These are phyloP conservation scores for Dactylellina cionopaga DNA, from an alignment of 2,329 filamentous ascomycete genomes.

Conservation along the genomic window DNA sequence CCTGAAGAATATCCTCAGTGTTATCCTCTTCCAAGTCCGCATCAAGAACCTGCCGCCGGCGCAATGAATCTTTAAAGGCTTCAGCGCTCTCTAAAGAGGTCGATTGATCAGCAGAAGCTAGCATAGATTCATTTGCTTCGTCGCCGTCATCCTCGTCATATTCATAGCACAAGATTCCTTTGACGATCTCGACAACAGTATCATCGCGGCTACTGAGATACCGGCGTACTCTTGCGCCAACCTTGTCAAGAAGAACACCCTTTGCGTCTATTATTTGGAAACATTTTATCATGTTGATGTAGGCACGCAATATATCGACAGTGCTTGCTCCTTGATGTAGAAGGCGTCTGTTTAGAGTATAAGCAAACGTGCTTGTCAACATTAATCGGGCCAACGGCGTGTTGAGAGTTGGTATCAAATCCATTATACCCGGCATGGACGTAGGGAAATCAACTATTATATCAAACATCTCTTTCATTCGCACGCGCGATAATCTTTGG, in stretches of 20 bases:
- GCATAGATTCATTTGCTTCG: background rate
- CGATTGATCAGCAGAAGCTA: background rate
- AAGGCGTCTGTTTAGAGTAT: conserved; percentile 72
- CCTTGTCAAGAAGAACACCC: conserved; percentile 73
- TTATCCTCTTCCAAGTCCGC: conserved; percentile 27
- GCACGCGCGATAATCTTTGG: conserved; percentile 71
- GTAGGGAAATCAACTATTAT: conserved; percentile 80
- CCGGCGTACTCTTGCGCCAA: conserved; percentile 71
- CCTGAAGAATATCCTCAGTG: conserved; percentile 41
- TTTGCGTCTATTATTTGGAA: conserved; percentile 73
- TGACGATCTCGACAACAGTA: conserved; percentile 73
- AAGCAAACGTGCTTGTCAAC: conserved; percentile 75
- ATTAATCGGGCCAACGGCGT: conserved; percentile 66
- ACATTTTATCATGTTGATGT: conserved; percentile 73
- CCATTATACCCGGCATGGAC: conserved; percentile 76
- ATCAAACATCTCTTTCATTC: conserved; percentile 79
- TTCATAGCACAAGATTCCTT: conserved; percentile 67
- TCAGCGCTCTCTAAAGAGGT: background rate
- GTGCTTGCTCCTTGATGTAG: conserved; percentile 77
- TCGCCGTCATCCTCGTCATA: conserved; percentile 46
- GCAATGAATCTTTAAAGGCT: conserved; percentile 31
- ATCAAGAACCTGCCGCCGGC: conserved; percentile 30
- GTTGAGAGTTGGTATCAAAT: conserved; percentile 60
- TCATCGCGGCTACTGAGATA: conserved; percentile 74
- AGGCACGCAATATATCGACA: conserved; percentile 73